Evolutionary conservation across 192 early-diverging fungal species (phyloP).

Genomic region (Thamnidium elegans): DNA sequence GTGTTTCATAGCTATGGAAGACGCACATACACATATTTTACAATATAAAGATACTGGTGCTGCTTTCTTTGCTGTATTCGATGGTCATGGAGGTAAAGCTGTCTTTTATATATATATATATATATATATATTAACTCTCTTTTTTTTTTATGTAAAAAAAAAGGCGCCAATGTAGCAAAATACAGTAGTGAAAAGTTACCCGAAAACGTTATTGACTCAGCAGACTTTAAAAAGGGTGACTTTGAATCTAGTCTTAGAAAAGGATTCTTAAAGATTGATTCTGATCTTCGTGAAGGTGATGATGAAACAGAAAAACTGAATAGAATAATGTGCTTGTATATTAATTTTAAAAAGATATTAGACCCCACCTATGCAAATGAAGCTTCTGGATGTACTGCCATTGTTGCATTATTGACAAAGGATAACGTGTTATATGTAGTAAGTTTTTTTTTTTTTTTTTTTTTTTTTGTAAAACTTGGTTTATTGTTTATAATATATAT

Average conservation of each 20-base stretch:
- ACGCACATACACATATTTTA: constrained; percentile 84
- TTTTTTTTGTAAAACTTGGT: background rate
- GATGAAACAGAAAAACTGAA: background rate
- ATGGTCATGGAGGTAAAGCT: constrained; percentile 82
- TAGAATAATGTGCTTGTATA: background rate
- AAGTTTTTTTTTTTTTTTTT: background rate
- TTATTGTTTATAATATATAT: background rate
- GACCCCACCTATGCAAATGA: constrained; percentile 35
- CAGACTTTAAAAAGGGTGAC: constrained; percentile 62
- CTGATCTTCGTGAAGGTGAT: constrained; percentile 65
- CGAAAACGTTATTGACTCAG: constrained; percentile 59
- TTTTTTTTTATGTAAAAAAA: too few relatives aligned
- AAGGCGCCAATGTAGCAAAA: constrained; percentile 72
- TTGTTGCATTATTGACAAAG: constrained; percentile 35
- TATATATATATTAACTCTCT: too few relatives aligned
- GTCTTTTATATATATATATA: too few relatives aligned
- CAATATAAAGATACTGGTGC: constrained; percentile 56
- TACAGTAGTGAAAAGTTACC: constrained; percentile 78
- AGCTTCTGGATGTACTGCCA: constrained; percentile 92
- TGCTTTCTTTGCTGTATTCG: constrained; percentile 95
- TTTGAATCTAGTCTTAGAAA: constrained; percentile 73
- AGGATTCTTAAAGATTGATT: constrained; percentile 79
- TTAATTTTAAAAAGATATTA: background rate
- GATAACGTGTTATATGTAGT: constrained; percentile 13
- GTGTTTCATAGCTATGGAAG: constrained; percentile 78